Conservation (phyloP, 1,284 basidiomycete species). For the Heimioporus retisporus region DNA sequence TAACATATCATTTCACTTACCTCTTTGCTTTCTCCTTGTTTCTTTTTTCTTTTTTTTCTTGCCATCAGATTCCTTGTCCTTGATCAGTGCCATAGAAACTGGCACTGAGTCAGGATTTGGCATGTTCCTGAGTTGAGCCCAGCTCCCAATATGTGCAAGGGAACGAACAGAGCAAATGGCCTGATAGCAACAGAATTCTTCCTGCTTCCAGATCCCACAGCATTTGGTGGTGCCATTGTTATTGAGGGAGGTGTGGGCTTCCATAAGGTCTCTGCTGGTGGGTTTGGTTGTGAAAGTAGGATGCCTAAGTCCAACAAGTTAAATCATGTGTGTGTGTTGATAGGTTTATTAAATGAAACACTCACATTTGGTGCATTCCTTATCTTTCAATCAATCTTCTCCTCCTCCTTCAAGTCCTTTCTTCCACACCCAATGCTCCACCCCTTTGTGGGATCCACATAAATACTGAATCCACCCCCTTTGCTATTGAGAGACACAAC, state of each 20-base stretch:
- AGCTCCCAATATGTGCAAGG: slow-evolving; percentile 75
- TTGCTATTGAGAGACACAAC: slow-evolving; percentile 51
- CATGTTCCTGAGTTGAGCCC: slow-evolving; percentile 65
- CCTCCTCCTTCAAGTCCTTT: slow-evolving; percentile 73
- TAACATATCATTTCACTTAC: slow-evolving; percentile 49
- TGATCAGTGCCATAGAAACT: slow-evolving; percentile 24
- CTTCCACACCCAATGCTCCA: slow-evolving; percentile 81
- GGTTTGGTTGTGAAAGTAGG: slow-evolving; percentile 49
- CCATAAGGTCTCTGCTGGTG: slow-evolving; percentile 21
- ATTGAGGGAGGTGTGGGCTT: slow-evolving; percentile 31
- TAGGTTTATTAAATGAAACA: slow-evolving; percentile 14
- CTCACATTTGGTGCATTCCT: slow-evolving; percentile 57
- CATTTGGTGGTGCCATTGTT: slow-evolving; percentile 36
- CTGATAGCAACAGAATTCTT: slow-evolving; percentile 76
- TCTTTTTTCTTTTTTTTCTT: slow-evolving; percentile 46
- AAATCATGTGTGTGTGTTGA: slow-evolving; percentile 59
- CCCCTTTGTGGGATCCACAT: slow-evolving; percentile 80
- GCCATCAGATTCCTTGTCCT: slow-evolving; percentile 46
- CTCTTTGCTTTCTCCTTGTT: slow-evolving; percentile 41
- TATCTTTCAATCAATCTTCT: slow-evolving; percentile 36
- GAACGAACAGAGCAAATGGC: slow-evolving; percentile 81
- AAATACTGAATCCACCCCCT: slow-evolving; percentile 74
- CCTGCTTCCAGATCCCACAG: slow-evolving; percentile 20
- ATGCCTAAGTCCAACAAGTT: slow-evolving; percentile 73
- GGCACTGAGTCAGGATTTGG: slow-evolving; percentile 47